Conservation (phyloP, 768 basidiomycete species). For the Tricholomella constricta region DNA sequence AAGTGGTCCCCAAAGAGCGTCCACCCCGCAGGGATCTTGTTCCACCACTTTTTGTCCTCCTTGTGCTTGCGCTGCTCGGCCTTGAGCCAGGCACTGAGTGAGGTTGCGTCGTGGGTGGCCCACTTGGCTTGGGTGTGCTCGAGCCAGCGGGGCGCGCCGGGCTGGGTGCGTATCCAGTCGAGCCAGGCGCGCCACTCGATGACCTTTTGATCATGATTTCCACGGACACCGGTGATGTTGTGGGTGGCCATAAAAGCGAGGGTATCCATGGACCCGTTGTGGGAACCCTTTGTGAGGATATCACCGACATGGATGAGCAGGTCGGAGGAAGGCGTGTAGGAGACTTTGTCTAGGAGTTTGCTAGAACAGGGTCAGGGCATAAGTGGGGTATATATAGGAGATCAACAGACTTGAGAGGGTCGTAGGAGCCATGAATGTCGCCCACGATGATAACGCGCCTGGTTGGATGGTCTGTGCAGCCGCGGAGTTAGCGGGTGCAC, state of each 20-base stretch:
- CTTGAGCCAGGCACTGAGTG: conserved; percentile 44
- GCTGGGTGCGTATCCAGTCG: conserved; percentile 63
- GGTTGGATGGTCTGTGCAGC: conserved; percentile 44
- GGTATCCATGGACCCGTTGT: conserved; percentile 59
- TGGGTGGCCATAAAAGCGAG: conserved; percentile 64
- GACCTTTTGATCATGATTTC: conserved; percentile 92
- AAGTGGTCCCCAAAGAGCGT: conserved; percentile 77
- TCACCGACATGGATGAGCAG: conserved; percentile 85
- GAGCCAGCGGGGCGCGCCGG: conserved; percentile 60
- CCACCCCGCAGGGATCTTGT: conserved; percentile 68
- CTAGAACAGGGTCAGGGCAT: conserved; percentile 36
- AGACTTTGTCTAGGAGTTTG: conserved; percentile 59
- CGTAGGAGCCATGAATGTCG: conserved; percentile 85
- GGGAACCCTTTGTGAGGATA: conserved; percentile 68
- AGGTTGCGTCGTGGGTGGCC: conserved; percentile 33
- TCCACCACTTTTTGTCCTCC: conserved; percentile 42
- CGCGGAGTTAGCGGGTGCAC: background rate
- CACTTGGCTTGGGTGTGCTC: conserved; percentile 46
- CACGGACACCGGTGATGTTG: conserved; percentile 79
- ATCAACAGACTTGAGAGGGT: conserved; percentile 60
- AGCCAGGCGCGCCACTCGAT: conserved; percentile 91
- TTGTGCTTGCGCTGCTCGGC: conserved; percentile 29
- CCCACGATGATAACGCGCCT: conserved; percentile 77
- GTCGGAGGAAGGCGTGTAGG: conserved; percentile 63
- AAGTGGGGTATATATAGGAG: background rate